Evolutionary conservation across 345 rosid genomes (phyloP), one percentile per base, ranked within the genome.

Genomic region (Boechera retrofracta): DNA sequence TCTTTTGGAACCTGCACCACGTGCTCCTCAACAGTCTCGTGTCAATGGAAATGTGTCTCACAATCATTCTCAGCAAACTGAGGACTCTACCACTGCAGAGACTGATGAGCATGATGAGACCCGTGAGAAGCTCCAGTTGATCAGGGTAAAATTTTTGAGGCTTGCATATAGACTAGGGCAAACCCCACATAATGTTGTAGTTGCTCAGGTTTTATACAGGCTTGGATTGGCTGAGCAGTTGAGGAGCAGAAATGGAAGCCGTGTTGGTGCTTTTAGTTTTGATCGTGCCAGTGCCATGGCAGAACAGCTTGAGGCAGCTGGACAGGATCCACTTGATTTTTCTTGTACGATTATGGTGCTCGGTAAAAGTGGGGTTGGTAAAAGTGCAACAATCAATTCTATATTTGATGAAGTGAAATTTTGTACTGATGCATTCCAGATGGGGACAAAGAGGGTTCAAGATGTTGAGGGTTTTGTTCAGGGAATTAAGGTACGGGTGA

Each of bases 271-370:
- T 60, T 95, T 89, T 70, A 91, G 99, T 80, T 96, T 93, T 78
- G 99, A 96, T 82, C 96, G 98, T 67, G 99, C 99, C 6, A 96
- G 98, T 82, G 93, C 99, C 59, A 87, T 91, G 96, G 99, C 97
- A 38, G 99, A 88, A 82, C 95, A 93, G 85, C 96, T 93, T 38
- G 99, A 96, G 85, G 93, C 93, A 15, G 88, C 92, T 55, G 96
- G 96, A 62, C 96, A 86, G 83, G 98, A 91, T 69, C 92, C 98
- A 38, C 97, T 96, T 82, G 95, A 96, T 85, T 93, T 93, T 84
- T 91, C 99, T 61, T 96, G 99, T 83, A 96, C 99, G 7, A 93
- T 96, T 60, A 93, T 96, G 99, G 97, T 96, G 53, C 89, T 96
- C 5, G 99, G 99, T 63, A 96, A 96, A 87, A 88, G 91, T 7